Evolutionary conservation across 176 grass and related monocot genomes (phyloP), one percentile per base, ranked within the genome.

Genomic region (Bothriochloa decipiens): DNA sequence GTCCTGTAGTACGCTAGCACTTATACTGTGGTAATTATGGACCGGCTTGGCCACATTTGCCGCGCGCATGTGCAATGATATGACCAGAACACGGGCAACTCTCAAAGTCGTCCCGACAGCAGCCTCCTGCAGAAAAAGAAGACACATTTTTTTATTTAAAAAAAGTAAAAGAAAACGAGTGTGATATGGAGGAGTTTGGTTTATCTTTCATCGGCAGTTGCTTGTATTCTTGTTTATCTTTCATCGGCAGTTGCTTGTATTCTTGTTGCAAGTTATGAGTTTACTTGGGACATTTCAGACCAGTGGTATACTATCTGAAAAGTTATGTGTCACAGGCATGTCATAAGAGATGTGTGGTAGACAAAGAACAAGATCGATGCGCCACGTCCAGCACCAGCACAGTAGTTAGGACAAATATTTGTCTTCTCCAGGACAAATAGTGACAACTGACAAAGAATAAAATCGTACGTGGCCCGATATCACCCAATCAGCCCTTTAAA

Each of bases 21-120:
- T 67, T 67, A 36, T 41, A 55, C 16, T 52, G 60, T 67, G 18
- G 40, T 60, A 60, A 53, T 32, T 32, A 32, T 32, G 29, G 29
- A 32, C 29, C 29, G 52, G 17, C 18, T 69, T 61, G 17, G 27
- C 11, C 65, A 58, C 55, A 72, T 69, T 70, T 67, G 77, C 29
- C 29, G 29, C 18, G 5, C 3, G 37, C 85, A 82, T 71, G 86
- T 87, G 86, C 86, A 64, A 11, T 4, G 50, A 77, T 70, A 63
- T 3, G 65, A 76, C 20, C 27, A 67, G 42, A 55, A 53, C 6
- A 26, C 84, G 16, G 40, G 84, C 66, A 78, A 35, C 39, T 60
- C 13, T 50, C 29, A n/a, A 20, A 37, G 6, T 26, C 26, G 6
- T 18, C 32, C 20, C n/a, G 5, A 47, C 41, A 14, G 8, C 7